Percentiles rank a stretch among this genome's conserved stretches.
Conservation (phyloP, 116 monocot species). For the Posidonia oceanica region DNA sequence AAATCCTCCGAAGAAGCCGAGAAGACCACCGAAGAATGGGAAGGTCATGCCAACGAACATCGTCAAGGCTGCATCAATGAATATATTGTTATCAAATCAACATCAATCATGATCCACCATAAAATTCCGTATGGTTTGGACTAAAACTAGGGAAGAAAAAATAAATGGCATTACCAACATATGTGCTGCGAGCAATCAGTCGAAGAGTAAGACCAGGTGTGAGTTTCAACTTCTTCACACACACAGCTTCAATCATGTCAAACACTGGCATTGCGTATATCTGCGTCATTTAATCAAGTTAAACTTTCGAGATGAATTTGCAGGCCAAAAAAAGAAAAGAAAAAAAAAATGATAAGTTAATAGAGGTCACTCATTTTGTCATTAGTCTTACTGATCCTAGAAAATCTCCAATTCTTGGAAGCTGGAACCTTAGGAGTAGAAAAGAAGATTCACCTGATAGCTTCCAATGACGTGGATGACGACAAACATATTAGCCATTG, state of each 20-base stretch:
- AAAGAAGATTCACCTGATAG: no score
- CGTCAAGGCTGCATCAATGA: constrained; percentile 10
- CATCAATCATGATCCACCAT: not conserved
- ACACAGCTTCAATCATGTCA: constrained; percentile 49
- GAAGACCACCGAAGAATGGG: constrained; percentile 18
- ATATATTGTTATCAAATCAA: not conserved
- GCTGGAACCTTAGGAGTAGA: constrained; percentile 26
- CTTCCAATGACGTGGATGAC: no score
- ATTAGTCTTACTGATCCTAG: no score
- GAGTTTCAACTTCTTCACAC: constrained; percentile 23
- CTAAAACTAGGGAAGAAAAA: no score
- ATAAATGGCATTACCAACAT: constrained; percentile 19
- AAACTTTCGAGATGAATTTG: not conserved
- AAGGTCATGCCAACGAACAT: constrained; percentile 17
- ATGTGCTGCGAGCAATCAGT: constrained; percentile 12
- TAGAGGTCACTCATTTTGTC: no score
- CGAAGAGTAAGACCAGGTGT: constrained; percentile 19
- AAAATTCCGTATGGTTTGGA: no score
- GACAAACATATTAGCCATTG: no score
- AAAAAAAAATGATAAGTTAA: no score
- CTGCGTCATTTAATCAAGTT: constrained; percentile 15
- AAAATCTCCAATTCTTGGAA: not conserved
- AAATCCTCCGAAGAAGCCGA: constrained; percentile 21
- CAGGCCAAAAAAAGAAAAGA: no score
- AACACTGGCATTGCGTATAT: constrained; percentile 81